These are phyloP conservation scores for Trifolium fragiferum DNA, from an alignment of 306 rosid species.

Conservation along the genomic window DNA sequence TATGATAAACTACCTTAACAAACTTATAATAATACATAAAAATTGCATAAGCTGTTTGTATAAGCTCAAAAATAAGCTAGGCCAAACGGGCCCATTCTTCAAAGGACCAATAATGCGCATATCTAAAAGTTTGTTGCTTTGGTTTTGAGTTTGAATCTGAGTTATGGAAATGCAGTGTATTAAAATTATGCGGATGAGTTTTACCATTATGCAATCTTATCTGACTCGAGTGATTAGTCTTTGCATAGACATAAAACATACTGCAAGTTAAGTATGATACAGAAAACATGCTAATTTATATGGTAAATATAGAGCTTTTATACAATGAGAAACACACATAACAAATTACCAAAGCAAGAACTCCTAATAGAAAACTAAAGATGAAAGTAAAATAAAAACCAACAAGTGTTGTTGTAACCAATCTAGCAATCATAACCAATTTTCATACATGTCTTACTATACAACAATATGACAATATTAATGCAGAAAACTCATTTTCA, in stretches of 20 bases:
- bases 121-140: no score
- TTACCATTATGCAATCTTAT: no score
- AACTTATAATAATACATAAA: no score
- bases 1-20: no score
- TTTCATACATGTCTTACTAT: conserved; percentile 55
- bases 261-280: conserved; percentile 36
- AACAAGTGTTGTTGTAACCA: conserved; percentile 32
- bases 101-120: no score
- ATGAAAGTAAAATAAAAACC: no score
- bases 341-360: conserved; percentile 47
- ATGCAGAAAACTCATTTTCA: conserved; percentile 36
- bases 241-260: neutral
- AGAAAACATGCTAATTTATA: conserved; percentile 49
- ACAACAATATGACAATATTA: conserved; percentile 52
- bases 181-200: no score
- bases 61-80: no score
- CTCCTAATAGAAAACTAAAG: conserved; percentile 36
- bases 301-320: conserved; percentile 55
- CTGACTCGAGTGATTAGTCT: neutral
- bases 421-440: conserved; percentile 40
- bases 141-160: no score
- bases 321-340: conserved; percentile 51
- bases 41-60: no score
- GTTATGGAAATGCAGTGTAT: no score
- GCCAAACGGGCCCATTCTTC: no score